Percentiles rank a stretch among this genome's conserved stretches.
phyloP scores from a whole-genome alignment of 1,284 basidiomycete species.

The Inonotus hispidus region DNA sequence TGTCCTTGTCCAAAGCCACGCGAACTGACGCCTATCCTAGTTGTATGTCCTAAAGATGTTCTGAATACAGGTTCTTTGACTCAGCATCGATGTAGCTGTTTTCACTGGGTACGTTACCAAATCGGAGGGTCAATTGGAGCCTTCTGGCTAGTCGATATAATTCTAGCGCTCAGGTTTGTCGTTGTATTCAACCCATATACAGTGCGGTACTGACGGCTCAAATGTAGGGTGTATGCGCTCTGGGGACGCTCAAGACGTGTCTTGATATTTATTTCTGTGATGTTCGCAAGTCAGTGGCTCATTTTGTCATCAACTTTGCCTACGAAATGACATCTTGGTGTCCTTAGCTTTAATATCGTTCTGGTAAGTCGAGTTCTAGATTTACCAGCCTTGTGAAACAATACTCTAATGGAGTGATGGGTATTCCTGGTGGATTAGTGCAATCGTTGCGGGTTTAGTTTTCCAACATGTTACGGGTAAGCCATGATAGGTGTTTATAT shows the following conservation, averaged over 20 bases:
- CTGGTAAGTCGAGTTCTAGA: neutral
- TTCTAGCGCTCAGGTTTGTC: conserved; percentile 1
- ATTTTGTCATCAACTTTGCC: neutral
- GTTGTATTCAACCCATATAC: neutral
- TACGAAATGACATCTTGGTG: neutral
- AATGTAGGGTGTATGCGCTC: neutral
- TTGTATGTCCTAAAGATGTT: neutral
- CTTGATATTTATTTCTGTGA: neutral
- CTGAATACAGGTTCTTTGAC: neutral
- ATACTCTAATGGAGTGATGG: neutral
- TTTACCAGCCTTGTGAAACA: neutral
- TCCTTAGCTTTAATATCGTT: neutral
- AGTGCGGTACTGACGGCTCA: neutral
- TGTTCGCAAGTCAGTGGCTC: neutral
- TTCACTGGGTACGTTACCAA: conserved; percentile 10
- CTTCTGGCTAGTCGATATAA: conserved; percentile 6
- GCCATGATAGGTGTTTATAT: neutral
- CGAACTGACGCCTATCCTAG: neutral
- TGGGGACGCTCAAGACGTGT: neutral
- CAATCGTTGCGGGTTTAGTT: neutral
- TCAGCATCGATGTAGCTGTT: neutral
- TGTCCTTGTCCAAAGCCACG: neutral
- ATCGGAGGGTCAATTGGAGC: neutral
- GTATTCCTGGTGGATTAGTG: neutral
- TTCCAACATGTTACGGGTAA: conserved; percentile 1